Conservation (phyloP, 73 alveolate genomes). For the Tetrahymena elliotti region DNA sequence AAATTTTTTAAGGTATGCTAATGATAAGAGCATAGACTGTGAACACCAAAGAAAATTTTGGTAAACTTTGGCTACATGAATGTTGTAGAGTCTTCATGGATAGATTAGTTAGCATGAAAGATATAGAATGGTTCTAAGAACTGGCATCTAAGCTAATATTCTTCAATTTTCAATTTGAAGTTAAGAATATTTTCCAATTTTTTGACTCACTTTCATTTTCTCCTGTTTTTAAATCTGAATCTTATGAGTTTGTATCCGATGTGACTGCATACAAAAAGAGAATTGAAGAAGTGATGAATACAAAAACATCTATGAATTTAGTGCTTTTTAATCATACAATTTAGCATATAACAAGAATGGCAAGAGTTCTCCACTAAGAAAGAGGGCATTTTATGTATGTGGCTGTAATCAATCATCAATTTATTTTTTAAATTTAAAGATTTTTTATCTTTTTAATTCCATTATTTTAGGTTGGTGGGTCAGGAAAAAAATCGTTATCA, state of each 20-base stretch:
- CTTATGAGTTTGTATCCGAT: slow-evolving; percentile 77
- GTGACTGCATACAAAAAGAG: slow-evolving; percentile 46
- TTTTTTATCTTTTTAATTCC: neutral
- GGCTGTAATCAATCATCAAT: slow-evolving; percentile 40
- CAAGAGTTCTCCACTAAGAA: slow-evolving; percentile 78
- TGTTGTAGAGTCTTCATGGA: slow-evolving; percentile 75
- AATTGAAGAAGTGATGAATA: slow-evolving; percentile 69
- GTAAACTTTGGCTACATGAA: slow-evolving; percentile 94
- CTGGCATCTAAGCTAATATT: slow-evolving; percentile 51
- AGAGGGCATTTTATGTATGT: slow-evolving; percentile 89
- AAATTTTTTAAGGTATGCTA: slow-evolving; percentile 86
- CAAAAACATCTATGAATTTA: slow-evolving; percentile 77
- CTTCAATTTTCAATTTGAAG: slow-evolving; percentile 63
- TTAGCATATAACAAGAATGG: slow-evolving; percentile 79
- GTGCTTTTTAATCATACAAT: slow-evolving; percentile 89
- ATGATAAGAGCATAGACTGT: slow-evolving; percentile 73
- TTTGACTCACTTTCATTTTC: slow-evolving; percentile 60
- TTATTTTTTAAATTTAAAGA: neutral
- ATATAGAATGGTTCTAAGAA: slow-evolving; percentile 69
- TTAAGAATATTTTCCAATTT: slow-evolving; percentile 54
- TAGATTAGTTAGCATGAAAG: slow-evolving; percentile 59
- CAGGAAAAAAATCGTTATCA: slow-evolving; percentile 79
- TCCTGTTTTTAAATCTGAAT: slow-evolving; percentile 65
- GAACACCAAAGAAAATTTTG: slow-evolving; percentile 63
- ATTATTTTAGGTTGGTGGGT: slow-evolving; percentile 52